A percentile compares a stretch with the other conserved stretches of the same genome.
These are phyloP conservation scores for Picea glauca DNA, from an alignment of 75 land plant genomes.

Conservation along the genomic window DNA sequence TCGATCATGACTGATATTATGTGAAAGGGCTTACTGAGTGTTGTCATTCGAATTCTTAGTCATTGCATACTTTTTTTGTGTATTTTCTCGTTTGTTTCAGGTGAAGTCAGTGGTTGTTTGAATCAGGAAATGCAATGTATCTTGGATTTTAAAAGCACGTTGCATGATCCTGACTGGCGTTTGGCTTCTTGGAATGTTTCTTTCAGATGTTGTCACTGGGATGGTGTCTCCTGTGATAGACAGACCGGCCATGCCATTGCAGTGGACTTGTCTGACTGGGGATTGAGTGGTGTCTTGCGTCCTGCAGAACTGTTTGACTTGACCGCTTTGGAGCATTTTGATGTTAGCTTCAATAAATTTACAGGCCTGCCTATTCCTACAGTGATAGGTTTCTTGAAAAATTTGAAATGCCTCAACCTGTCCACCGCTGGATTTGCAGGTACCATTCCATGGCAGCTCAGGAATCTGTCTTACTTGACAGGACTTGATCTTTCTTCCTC, in stretches of 20 bases:
- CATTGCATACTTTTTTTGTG: no score
- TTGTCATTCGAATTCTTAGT: no score
- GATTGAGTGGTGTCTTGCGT: background rate
- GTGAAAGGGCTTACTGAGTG: no score
- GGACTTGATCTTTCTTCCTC: no score
- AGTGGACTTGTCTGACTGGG: background rate
- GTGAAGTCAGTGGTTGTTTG: conserved; percentile 3
- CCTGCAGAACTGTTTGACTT: conserved; percentile 16
- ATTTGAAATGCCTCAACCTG: background rate
- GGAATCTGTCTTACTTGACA: no score
- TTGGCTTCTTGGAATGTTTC: conserved; percentile 17
- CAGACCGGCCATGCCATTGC: conserved; percentile 12
- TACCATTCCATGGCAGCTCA: no score
- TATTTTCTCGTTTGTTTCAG: background rate
- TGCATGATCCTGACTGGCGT: conserved; percentile 3
- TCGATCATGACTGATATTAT: no score
- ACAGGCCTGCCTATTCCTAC: background rate
- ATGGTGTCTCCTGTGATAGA: conserved; percentile 6
- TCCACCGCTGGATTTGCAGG: no score
- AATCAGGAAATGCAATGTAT: conserved; percentile 18
- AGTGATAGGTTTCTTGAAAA: conserved; percentile 12
- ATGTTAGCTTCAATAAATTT: no score
- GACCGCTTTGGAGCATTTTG: background rate
- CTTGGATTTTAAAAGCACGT: conserved; percentile 9
- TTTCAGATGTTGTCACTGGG: no score